These are phyloP conservation scores for Wickerhamomyces sp. DNA, from an alignment of 1,139 yeast species.

Conservation along the genomic window DNA sequence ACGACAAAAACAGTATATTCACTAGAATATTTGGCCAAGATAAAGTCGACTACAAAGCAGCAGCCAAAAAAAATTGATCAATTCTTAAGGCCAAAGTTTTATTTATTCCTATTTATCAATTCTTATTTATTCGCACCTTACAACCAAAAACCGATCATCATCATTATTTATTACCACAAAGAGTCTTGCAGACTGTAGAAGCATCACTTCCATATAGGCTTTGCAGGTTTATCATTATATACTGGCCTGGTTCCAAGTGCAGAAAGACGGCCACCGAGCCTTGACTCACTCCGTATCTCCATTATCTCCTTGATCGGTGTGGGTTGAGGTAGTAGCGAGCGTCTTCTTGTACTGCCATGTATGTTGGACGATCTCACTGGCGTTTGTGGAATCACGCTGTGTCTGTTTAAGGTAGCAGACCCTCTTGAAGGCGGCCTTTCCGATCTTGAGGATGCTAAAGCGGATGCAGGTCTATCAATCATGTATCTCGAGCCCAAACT, in stretches of 20 bases:
- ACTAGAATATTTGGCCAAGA: conserved; percentile 20
- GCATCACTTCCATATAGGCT: conserved; percentile 2
- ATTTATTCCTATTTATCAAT: neutral
- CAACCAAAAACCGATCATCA: neutral
- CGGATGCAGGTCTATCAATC: conserved; percentile 2
- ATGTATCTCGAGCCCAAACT: neutral
- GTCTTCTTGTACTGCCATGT: conserved; percentile 1
- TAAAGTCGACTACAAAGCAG: conserved; percentile 16
- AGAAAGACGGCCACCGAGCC: neutral
- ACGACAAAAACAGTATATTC: conserved; percentile 16
- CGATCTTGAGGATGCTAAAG: conserved; percentile 1
- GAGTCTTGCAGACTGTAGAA: neutral
- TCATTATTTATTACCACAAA: neutral
- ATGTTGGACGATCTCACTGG: conserved; percentile 1
- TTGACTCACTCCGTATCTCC: conserved; percentile 4
- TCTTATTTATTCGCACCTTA: neutral
- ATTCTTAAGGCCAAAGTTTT: neutral
- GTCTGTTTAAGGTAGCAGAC: conserved; percentile 1
- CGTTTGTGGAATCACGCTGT: conserved; percentile 8
- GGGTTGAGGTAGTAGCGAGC: conserved; percentile 8
- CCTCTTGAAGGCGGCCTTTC: conserved; percentile 12
- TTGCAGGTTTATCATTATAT: neutral
- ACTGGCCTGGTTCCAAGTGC: neutral
- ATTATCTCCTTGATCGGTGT: conserved; percentile 8
- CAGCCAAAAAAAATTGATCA: conserved; percentile 3